A percentile compares a stretch with the other conserved stretches of the same genome.
Evolutionary conservation across 2,329 filamentous ascomycete species (phyloP).

Genomic region (Teratosphaeria zuluensis): DNA sequence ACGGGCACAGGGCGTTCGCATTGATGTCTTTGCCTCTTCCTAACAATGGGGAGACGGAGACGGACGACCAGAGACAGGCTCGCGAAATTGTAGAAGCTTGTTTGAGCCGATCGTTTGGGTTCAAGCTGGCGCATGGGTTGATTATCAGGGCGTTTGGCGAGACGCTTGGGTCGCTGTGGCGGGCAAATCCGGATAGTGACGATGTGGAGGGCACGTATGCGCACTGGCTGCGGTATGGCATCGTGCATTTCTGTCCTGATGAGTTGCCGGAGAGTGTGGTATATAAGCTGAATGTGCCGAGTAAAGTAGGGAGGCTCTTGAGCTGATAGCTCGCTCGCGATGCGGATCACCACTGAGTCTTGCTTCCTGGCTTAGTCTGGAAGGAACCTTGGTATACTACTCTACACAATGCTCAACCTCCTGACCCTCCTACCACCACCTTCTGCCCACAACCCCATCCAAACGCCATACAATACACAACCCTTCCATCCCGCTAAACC

Average conservation of each 20-base stretch:
- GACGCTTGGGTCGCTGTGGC: conserved; percentile 47
- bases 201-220: conserved; percentile 43
- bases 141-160: conserved; percentile 41
- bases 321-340: neutral
- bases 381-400: neutral
- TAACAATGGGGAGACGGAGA: conserved; percentile 31
- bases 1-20: conserved; percentile 40
- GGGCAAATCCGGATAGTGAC: conserved; percentile 41
- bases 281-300: conserved; percentile 28
- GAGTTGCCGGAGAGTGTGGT: conserved; percentile 28
- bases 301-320: conserved; percentile 31
- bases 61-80: conserved; percentile 38
- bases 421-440: neutral
- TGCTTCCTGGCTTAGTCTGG: neutral
- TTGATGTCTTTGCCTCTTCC: conserved; percentile 39
- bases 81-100: conserved; percentile 44
- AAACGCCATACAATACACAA: neutral
- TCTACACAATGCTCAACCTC: neutral
- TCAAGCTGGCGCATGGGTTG: conserved; percentile 48
- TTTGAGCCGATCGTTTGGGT: conserved; percentile 42
- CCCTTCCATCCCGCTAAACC: neutral
- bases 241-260: conserved; percentile 39
- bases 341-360: neutral
- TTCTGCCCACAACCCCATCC: neutral
- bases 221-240: conserved; percentile 45